Evolutionary conservation across 1,284 basidiomycete genomes (phyloP), one percentile per base, ranked within the genome.

Genomic region (Irpex lacteus): DNA sequence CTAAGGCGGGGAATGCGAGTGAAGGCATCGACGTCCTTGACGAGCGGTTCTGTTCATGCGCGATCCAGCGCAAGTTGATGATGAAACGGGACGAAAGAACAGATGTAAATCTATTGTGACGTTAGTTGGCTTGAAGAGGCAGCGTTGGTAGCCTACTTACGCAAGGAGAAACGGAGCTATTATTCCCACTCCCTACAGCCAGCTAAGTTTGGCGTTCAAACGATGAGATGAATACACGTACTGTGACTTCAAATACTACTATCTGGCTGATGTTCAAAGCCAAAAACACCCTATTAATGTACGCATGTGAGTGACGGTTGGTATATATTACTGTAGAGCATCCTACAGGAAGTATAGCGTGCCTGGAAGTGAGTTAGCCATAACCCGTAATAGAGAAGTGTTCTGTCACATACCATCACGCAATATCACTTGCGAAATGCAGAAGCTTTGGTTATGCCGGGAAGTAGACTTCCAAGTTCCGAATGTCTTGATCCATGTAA

Each of bases 401-500:
- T n/a, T 13, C 11, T 11, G 32, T 13, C 1, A 60, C 21, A n/a
- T 6, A 61, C 60, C 50, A 36, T 61, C 60, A 6, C 60, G 60
- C 9, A 61, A 32, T 8, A 61, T 49, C 26, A 19, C 5, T 5
- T 7, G 32, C 11, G 49, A 34, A 6, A 54, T 34, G 9, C 32
- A 32, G 9, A 7, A 13, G 6, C n/a, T 32, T 21, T 37, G 7
- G 7, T 15, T 34, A 7, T 53, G 7, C 26, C 19, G 18, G 7
- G 32, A 9, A 6, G 18, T 7, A n/a, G 40, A 37, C 6, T 34
- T 6, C 4, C 26, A 34, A 18, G 49, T 34, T 32, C 32, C n/a
- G 21, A 54, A 52, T 7, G 60, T 40, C 53, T 61, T 61, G 36
- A 61, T 32, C 60, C 26, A 56, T 13, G 53, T 61, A 19, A 61